Base-by-base conservation (phyloP, 2,329 filamentous ascomycete species). In the Ceratocystis eucalypticola region DNA sequence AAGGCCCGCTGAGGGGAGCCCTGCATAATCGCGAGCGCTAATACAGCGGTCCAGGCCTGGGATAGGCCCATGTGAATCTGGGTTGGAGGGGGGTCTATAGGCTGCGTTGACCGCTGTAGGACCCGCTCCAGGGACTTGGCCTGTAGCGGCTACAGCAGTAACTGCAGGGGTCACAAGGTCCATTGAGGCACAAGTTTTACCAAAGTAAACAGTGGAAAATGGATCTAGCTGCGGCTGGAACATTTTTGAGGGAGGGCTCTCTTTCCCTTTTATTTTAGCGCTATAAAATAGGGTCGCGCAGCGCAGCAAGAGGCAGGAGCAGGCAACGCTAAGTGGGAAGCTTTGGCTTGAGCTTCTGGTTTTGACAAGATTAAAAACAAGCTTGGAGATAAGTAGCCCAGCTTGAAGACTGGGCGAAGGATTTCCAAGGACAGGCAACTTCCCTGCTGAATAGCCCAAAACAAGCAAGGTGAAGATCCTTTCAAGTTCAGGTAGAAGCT, bases 171-270 rank as follows among this genome's bases (percentile, higher is more conserved):
- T 41, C 25, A 61, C 20, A 25, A 62, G 50, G 45, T 3, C 46
- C 22, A 28, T 46, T 8, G 48, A 12, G 50, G 64, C 59, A 30
- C 41, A 25, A 10, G 37, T 17, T 57, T 22, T 28, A 22, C 53
- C 53, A 8, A 75, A 76, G 70, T 74, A 76, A 71, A 77, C 78
- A 70, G 77, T 74, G 70, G 76, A 73, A 69, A 78, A 81, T 66
- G 80, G 77, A 65, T 79, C 79, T 65, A 79, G 76, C 70, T 82
- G 79, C 71, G 81, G 78, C 74, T 82, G 78, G 75, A 81, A 84
- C 81, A 83, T 84, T 74, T 69, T 78, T 69, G 41, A 17, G 30
- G 37, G 3, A 33, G 41, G 28, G 53, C 30, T 45, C 22, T n/a
- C 48, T 53, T 53, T 25, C 37, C 37, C 37, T 41, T 15, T 5